Evolutionary conservation across 2,329 filamentous ascomycete species (phyloP), one percentile per base, ranked within the genome.

Genomic region (Fragosphaeria purpurea): DNA sequence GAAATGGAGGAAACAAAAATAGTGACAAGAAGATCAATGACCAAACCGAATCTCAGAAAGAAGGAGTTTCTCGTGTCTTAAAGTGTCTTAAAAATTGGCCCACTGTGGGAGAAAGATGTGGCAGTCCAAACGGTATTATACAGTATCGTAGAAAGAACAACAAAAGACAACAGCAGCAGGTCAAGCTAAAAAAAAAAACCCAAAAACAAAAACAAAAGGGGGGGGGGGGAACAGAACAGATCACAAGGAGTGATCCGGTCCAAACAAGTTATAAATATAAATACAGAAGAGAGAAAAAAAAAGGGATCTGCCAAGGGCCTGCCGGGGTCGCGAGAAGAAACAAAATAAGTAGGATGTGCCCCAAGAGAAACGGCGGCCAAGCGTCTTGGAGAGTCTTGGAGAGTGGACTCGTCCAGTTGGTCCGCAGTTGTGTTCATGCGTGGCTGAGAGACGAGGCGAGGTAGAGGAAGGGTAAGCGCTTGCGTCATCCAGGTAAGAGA

Each of bases 331-430:
- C 48, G 30, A 41, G 38, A 13, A 50, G 32, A 40, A 40, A 44
- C n/a, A 37, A 40, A 49, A 11, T 38, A 42, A 40, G 42, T 35
- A 8, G 12, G 46, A 48, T 44, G 31, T 43, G 45, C 49, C 22
- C 22, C 39, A 33, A 43, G 34, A 41, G 46, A 46, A 48, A 37
- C 50, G 45, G 45, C 48, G 38, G 51, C 48, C 44, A 50, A 50
- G 48, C 45, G 33, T 50, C 51, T 53, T 53, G 45, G 51, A 44
- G 6, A 37, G 41, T 30, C 41, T 42, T 31, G 41, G 41, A n/a
- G 38, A 41, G 34, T 50, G 22, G 22, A 22, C 44, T 50, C 44
- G 51, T 43, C 12, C 39, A 50, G 32, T 40, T 35, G 47, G 40
- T 40, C 40, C 40, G 39, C 43, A 49, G 43, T 37, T 37, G 46